Evolutionary conservation across 306 rosid species (phyloP).

Genomic region (Astragalus membranaceus): DNA sequence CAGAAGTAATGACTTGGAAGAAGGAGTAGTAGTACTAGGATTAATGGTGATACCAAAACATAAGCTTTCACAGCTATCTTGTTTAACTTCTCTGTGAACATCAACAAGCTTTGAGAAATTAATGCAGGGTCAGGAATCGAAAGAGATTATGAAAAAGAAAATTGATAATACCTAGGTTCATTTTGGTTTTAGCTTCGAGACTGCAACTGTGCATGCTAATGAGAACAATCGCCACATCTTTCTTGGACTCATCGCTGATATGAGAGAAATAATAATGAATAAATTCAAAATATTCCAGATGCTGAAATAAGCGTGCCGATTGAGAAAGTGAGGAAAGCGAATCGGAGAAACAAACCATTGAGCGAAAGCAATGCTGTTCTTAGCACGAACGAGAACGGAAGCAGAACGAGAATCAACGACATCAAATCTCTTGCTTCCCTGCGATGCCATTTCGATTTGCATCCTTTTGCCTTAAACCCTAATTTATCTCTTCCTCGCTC

Average conservation of each 20-base stretch:
- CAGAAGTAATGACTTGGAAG: background rate
- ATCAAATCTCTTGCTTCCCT: constrained; percentile 65
- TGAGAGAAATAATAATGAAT: background rate
- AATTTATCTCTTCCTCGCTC: background rate
- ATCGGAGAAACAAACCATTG: constrained; percentile 41
- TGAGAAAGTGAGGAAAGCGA: background rate
- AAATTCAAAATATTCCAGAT: background rate
- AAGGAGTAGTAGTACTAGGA: background rate
- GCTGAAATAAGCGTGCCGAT: background rate
- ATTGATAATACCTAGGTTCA: constrained; percentile 68
- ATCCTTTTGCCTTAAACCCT: background rate
- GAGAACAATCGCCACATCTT: constrained; percentile 66
- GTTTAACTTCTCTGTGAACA: too few species aligned
- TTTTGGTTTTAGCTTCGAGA: constrained; percentile 73
- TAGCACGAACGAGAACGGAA: constrained; percentile 56
- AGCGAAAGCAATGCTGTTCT: constrained; percentile 86
- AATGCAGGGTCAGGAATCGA: too few species aligned
- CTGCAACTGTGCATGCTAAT: constrained; percentile 80
- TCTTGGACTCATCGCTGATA: constrained; percentile 66
- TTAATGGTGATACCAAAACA: constrained; percentile 32
- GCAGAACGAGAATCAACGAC: constrained; percentile 40
- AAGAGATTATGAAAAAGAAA: background rate
- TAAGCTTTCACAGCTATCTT: too few species aligned
- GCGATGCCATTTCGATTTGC: constrained; percentile 16
- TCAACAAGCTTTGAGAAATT: too few species aligned